These are phyloP conservation scores for Penstemon barbatus DNA, from an alignment of 257 asterid species.

Conservation along the genomic window DNA sequence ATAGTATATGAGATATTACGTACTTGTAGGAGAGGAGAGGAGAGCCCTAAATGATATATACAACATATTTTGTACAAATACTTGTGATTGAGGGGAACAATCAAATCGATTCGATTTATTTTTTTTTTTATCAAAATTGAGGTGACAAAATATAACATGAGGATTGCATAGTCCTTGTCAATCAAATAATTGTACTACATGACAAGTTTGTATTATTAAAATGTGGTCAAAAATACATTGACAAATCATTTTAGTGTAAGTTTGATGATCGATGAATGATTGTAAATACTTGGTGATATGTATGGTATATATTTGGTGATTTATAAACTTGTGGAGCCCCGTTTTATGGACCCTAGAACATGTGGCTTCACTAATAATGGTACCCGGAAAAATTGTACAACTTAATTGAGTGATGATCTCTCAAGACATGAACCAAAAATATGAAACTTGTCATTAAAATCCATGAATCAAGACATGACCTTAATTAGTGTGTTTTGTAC, in stretches of 20 bases:
- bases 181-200: constrained; percentile 29
- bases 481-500: neutral
- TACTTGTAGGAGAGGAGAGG: too few relatives aligned
- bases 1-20: too few relatives aligned
- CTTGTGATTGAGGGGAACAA: neutral
- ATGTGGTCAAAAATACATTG: constrained; percentile 16
- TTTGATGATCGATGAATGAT: neutral
- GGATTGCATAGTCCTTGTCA: constrained; percentile 19
- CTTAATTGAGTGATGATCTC: neutral
- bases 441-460: neutral
- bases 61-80: neutral
- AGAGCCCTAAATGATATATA: too few relatives aligned
- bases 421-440: neutral
- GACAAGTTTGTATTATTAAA: constrained; percentile 4
- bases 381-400: neutral
- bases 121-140: neutral
- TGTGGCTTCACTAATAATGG: constrained; percentile 18
- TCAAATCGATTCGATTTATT: neutral
- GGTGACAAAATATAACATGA: neutral
- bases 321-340: constrained; percentile 17
- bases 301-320: neutral
- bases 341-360: neutral
- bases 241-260: constrained; percentile 9
- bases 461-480: constrained; percentile 1
- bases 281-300: neutral